Base-by-base conservation (phyloP, 768 basidiomycete genomes). In the Cystofilobasidium bisporidii region DNA sequence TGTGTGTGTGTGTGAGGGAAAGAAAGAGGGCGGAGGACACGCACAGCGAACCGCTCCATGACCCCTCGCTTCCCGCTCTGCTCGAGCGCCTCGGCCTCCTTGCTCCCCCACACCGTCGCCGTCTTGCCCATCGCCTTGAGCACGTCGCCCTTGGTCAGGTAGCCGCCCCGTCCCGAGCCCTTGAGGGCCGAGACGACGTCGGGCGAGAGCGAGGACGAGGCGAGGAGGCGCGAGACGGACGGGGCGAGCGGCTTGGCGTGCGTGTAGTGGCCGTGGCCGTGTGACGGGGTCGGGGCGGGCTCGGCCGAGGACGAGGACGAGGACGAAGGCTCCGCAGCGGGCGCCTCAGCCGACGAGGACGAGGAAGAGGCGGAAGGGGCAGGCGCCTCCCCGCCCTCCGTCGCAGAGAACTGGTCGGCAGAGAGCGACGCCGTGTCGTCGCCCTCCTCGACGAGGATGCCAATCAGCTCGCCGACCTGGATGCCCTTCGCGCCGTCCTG, bases 131-230 rank as follows among this genome's bases (percentile, higher is more conserved):
- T 81, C 77, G 84, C 86, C 3, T 89, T 80, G 33, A 99, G 82
- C 1, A 98, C 86, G 74, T 99, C 94, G 15, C 96, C 96, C 77
- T 97, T 97, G 58, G 93, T 98, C 69, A 98, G 77, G 87, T 92
- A 93, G 18, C 96, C 94, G 43, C 88, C 83, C 62, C 89, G 81
- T 59, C 94, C 94, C 2, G 91, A 94, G 9, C 88, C 92, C 70
- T 86, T 87, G 75, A 99, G 88, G 30, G 81, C 79, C 61, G 83
- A 83, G 28, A 78, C 75, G 59, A 74, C 71, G 6, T 69, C 70
- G 3, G 73, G 53, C 5, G 74, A 69, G n/a, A 78, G 71, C 55
- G 45, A 40, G 36, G 69, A 70, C 28, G 32, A 26, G 5, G 50
- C n/a, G 20, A 94, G 81, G 59, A 92, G 81, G 64, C 93, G 87